Percentiles rank a stretch among this genome's conserved stretches.
Evolutionary conservation across 495 filamentous ascomycete species (phyloP).

Genomic region (Talaromyces borbonicus): DNA sequence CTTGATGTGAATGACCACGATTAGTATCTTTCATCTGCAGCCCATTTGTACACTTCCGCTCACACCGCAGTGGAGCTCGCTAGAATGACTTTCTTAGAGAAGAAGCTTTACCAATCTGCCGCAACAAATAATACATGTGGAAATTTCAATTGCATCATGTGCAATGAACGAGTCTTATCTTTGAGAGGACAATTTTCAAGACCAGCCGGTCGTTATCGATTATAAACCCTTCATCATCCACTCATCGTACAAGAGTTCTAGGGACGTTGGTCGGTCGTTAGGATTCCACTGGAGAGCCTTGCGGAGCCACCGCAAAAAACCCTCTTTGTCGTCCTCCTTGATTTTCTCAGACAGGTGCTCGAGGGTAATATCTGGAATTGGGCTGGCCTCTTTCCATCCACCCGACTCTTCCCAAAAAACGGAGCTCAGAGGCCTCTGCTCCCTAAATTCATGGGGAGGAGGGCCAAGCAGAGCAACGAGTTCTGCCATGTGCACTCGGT

Average conservation of each 20-base stretch:
- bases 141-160: too few relatives aligned
- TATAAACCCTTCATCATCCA: constrained; percentile 27
- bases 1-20: too few relatives aligned
- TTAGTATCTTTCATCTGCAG: too few relatives aligned
- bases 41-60: too few relatives aligned
- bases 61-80: too few relatives aligned
- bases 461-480: constrained; percentile 18
- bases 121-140: too few relatives aligned
- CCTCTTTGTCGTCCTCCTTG: constrained; percentile 20
- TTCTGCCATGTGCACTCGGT: constrained; percentile 17
- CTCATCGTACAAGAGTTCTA: constrained; percentile 27
- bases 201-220: too few relatives aligned
- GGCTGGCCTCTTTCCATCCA: constrained; percentile 14
- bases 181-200: too few relatives aligned
- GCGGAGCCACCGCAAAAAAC: constrained; percentile 30
- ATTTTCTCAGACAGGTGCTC: constrained; percentile 12
- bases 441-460: constrained; percentile 18
- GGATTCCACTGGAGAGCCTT: constrained; percentile 36
- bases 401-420: constrained; percentile 17
- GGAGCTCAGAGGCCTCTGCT: constrained; percentile 13
- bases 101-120: too few relatives aligned
- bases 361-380: constrained; percentile 14
- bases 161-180: too few relatives aligned
- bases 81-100: too few relatives aligned
- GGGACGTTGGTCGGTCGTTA: constrained; percentile 27